Base-by-base conservation (phyloP, 352 stramenopile species). In the Globisporangium abappressorium region DNA sequence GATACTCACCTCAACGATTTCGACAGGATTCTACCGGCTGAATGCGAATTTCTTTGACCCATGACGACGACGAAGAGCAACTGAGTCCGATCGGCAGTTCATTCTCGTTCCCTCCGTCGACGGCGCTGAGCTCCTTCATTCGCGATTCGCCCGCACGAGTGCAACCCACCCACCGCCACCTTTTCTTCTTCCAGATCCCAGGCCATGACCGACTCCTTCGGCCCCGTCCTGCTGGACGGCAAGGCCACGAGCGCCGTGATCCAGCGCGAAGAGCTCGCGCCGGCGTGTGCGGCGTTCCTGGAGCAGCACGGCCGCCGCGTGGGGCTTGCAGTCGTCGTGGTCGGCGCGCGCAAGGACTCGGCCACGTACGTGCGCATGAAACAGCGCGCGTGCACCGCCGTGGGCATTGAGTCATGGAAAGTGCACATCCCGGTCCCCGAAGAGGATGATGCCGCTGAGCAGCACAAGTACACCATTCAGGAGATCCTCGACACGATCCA, bases 361-460 rank as follows among this genome's bases (percentile, higher is more conserved):
- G 87, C 85, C 47, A 98, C 97, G 53, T 99, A 99, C 76, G 98
- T 99, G 51, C 92, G 97, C 41, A 99, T 99, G 93, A 99, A 99
- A 84, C 97, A 99, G 76, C 98, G 97, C 66, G 96, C 98, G 33
- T 99, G 96, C 72, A 84, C 82, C 0, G 92, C 98, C 69, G 89
- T 96, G 22, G 97, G 97, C 55, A 98, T 99, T 69, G 36, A 70
- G 30, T 97, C 85, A 22, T 97, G 97, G 82, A 93, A 92, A 73
- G 56, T 89, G 24, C 80, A 87, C 30, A 81, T 91, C 62, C 46
- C 64, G 5, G 34, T 85, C 49, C 71, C 74, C 0, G 71, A 76
- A 12, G 53, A 64, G 3, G 33, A 59, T 2, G 56, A 71, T 5
- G 57, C 56, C 30, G n/a, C 22, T 5, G 68, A 70, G 5, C 11